Conservation (phyloP, 208 protist genomes). For the Leishmania tropica region DNA sequence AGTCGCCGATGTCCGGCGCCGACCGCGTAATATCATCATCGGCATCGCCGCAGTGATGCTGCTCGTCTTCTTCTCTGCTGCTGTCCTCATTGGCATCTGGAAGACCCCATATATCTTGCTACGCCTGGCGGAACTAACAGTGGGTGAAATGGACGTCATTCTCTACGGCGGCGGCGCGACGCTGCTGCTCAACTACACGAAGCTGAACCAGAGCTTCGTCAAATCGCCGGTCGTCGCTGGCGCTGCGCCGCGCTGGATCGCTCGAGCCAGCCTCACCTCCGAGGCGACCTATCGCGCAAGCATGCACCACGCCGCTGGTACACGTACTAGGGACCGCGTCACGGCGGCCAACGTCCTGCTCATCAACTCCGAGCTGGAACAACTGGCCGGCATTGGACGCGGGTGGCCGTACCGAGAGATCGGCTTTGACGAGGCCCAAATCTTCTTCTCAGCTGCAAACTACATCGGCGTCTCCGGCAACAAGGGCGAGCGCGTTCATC, state of each 20-base stretch:
- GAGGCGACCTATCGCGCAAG: conserved; percentile 7
- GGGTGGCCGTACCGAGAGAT: conserved; percentile 79
- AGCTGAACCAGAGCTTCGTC: conserved; percentile 23
- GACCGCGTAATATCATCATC: conserved; percentile 67
- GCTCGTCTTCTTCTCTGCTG: conserved; percentile 70
- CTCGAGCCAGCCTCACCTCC: conserved; percentile 34
- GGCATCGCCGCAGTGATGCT: conserved; percentile 61
- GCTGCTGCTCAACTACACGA: conserved; percentile 64
- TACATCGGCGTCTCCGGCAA: conserved; percentile 64
- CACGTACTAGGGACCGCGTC: not conserved
- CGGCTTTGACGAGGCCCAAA: conserved; percentile 81
- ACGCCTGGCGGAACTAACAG: conserved; percentile 66
- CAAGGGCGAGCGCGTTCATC: conserved; percentile 59
- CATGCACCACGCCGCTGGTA: not conserved
- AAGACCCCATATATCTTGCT: conserved; percentile 79
- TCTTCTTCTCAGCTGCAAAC: conserved; percentile 67
- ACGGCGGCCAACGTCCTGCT: conserved; percentile 62
- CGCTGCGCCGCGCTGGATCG: conserved; percentile 65
- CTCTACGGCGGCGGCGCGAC: conserved; percentile 31
- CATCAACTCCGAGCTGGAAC: conserved; percentile 69
- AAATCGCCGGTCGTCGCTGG: conserved; percentile 34
- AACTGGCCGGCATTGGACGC: conserved; percentile 79
- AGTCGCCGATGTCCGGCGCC: conserved; percentile 44
- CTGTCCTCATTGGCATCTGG: conserved; percentile 48
- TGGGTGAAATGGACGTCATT: conserved; percentile 74